These are phyloP conservation scores for Aspergillus ibericus DNA, from an alignment of 2,329 filamentous ascomycete species.

Conservation along the genomic window DNA sequence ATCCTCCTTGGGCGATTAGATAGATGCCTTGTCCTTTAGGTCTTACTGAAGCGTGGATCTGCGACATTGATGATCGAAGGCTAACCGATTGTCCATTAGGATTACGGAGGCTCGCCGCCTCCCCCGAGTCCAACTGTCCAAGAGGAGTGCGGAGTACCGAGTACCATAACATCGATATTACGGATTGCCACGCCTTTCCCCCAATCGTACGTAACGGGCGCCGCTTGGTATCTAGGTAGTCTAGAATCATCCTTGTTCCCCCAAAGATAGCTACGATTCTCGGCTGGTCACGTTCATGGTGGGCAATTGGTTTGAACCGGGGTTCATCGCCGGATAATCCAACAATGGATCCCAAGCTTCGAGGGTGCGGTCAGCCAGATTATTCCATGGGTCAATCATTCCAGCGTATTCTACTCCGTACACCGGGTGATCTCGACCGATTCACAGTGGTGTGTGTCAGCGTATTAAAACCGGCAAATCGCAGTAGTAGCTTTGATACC, in stretches of 20 bases:
- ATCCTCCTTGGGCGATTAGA: not conserved
- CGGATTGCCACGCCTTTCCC: constrained; percentile 18
- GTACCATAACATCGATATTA: constrained; percentile 13
- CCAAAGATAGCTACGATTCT: not conserved
- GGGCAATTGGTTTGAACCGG: constrained; percentile 10
- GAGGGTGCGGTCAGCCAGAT: constrained; percentile 10
- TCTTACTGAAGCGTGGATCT: not conserved
- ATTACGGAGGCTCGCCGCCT: constrained; percentile 8
- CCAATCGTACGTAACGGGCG: constrained; percentile 15
- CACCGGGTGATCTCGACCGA: constrained; percentile 10
- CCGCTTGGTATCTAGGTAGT: not conserved
- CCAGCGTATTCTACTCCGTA: constrained; percentile 3
- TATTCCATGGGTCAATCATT: constrained; percentile 16
- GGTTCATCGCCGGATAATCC: constrained; percentile 14
- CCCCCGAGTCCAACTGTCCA: not conserved
- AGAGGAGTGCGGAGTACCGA: not conserved
- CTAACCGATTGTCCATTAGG: not conserved
- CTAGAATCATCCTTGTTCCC: not conserved
- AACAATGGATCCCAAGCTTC: constrained; percentile 3
- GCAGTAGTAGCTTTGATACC: not conserved
- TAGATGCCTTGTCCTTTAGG: not conserved
- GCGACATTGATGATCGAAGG: not conserved
- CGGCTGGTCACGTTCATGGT: constrained; percentile 6
- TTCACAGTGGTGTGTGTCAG: constrained; percentile 9
- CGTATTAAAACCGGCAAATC: constrained; percentile 9